Percentiles rank a stretch among this genome's conserved stretches.
These are phyloP conservation scores for Phialemonium atrogriseum DNA, from an alignment of 2,329 filamentous ascomycete genomes.

Conservation along the genomic window DNA sequence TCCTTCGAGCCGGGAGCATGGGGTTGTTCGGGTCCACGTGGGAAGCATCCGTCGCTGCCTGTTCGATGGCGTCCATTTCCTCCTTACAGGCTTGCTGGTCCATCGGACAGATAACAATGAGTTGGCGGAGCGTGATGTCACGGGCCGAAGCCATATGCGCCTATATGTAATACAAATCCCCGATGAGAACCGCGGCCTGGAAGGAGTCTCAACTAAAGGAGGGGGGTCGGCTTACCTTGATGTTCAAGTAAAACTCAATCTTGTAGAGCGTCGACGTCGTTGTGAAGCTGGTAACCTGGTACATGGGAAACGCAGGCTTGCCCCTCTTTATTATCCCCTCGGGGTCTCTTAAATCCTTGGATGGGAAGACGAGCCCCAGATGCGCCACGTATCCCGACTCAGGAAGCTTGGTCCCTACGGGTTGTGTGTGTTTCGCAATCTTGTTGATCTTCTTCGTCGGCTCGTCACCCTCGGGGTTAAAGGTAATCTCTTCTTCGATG, in stretches of 20 bases:
- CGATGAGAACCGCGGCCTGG: too few relatives aligned
- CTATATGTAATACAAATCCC: too few relatives aligned
- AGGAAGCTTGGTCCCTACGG: slow-evolving; percentile 75
- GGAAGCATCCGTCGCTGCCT: slow-evolving; percentile 86
- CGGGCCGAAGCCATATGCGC: slow-evolving; percentile 79
- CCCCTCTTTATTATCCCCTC: slow-evolving; percentile 83
- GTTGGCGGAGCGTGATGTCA: slow-evolving; percentile 82
- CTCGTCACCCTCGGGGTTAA: slow-evolving; percentile 94
- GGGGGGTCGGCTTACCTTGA: slow-evolving; percentile 65
- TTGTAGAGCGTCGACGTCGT: slow-evolving; percentile 93
- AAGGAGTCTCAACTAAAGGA: too few relatives aligned
- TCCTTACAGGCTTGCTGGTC: slow-evolving; percentile 95
- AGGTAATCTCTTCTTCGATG: slow-evolving; percentile 98
- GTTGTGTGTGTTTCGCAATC: slow-evolving; percentile 74
- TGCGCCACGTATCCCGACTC: slow-evolving; percentile 92
- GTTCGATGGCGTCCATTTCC: slow-evolving; percentile 97
- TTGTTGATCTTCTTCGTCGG: slow-evolving; percentile 84
- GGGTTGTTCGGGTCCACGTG: slow-evolving; percentile 84
- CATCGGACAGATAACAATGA: slow-evolving; percentile 90
- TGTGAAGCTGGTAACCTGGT: slow-evolving; percentile 83
- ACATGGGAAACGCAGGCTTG: slow-evolving; percentile 81
- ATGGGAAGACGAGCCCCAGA: slow-evolving; percentile 81
- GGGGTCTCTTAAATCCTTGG: slow-evolving; percentile 76
- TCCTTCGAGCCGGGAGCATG: slow-evolving; percentile 78
- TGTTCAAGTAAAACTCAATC: slow-evolving; percentile 91